Percentiles rank a stretch among this genome's conserved stretches.
phyloP scores from a whole-genome alignment of 1,284 basidiomycete genomes.

The Apiotrichum brassicae region DNA sequence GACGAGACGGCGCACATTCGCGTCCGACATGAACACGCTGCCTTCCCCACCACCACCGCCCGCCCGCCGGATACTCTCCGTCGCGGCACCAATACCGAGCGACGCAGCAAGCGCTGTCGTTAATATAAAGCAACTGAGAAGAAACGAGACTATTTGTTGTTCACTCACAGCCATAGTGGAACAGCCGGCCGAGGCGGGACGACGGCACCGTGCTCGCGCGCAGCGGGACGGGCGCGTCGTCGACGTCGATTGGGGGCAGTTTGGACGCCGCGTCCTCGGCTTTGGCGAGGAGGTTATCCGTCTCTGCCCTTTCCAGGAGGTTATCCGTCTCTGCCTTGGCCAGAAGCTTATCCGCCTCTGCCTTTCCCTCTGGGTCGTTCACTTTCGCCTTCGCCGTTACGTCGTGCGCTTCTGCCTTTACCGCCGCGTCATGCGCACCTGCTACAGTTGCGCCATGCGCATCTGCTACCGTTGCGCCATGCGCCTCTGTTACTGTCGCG shows the following conservation, averaged over 20 bases:
- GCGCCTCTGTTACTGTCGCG: too few relatives aligned
- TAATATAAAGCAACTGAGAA: background rate
- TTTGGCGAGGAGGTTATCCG: background rate
- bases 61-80: conserved; percentile 47
- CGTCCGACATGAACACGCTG: conserved; percentile 72
- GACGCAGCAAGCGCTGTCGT: conserved; percentile 52
- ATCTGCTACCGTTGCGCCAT: too few relatives aligned
- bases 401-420: too few relatives aligned
- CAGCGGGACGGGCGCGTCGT: conserved; percentile 32
- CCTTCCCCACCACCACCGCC: conserved; percentile 33
- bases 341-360: background rate
- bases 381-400: too few relatives aligned
- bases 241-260: conserved; percentile 9
- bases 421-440: too few relatives aligned
- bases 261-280: background rate
- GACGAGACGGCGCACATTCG: conserved; percentile 83
- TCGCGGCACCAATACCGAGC: conserved; percentile 48
- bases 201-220: conserved; percentile 61
- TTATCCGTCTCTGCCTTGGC: background rate
- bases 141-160: conserved; percentile 48
- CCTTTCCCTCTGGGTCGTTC: too few relatives aligned
- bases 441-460: too few relatives aligned
- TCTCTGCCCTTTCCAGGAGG: too few relatives aligned
- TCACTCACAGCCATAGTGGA: conserved; percentile 85
- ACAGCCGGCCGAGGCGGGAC: conserved; percentile 74